Percentiles rank a stretch among this genome's conserved stretches.
These are phyloP conservation scores for rapeseed (Brassica napus) DNA, from an alignment of 345 rosid genomes.

Conservation along the genomic window Da-Ae NC_063449.1:45093501-45094000, in stretches of 20 bases:
- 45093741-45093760: constrained; percentile 56
- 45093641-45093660: constrained; percentile 71
- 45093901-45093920: constrained; percentile 54
- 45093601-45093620: constrained; percentile 63
- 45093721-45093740: constrained; percentile 47
- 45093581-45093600: constrained; percentile 54
- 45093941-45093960: constrained; percentile 46
- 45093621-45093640: constrained; percentile 62
- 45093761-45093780: constrained; percentile 64
- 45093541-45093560: constrained; percentile 59
- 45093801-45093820: constrained; percentile 55
- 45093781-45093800: constrained; percentile 63
- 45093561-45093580: constrained; percentile 73
- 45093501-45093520: constrained; percentile 47
- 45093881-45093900: constrained; percentile 64
- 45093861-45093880: constrained; percentile 54
- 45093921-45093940: constrained; percentile 53
- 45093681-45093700: constrained; percentile 55
- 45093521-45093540: constrained; percentile 64
- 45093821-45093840: constrained; percentile 57
- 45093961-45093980: constrained; percentile 52
- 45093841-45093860: constrained; percentile 74
- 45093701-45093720: constrained; percentile 72
- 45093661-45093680: constrained; percentile 52
- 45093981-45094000: constrained; percentile 58